Evolutionary conservation across 1,139 yeast species (phyloP).

Genomic region (Meyerozyma elateridarum): DNA sequence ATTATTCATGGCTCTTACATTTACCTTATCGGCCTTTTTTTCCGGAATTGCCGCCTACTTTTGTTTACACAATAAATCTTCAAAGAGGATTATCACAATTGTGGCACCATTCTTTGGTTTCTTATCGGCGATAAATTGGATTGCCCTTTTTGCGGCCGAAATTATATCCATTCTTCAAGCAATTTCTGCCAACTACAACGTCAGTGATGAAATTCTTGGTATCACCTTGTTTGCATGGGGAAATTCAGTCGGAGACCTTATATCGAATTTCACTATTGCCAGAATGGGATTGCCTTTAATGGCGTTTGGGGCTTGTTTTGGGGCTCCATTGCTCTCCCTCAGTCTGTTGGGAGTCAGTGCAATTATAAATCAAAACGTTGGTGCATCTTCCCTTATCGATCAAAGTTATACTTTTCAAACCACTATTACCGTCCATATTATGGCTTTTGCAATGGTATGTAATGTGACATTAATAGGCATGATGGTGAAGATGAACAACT

Average conservation of each 20-base stretch:
- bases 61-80: conserved; percentile 3
- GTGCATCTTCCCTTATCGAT: not conserved
- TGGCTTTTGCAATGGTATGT: conserved; percentile 25
- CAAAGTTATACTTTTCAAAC: conserved; percentile 11
- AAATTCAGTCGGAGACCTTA: conserved; percentile 84
- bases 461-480: conserved; percentile 51
- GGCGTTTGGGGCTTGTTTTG: conserved; percentile 94
- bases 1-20: conserved; percentile 9
- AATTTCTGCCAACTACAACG: conserved; percentile 51
- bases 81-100: conserved; percentile 22
- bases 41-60: conserved; percentile 4
- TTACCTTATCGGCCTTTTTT: not conserved
- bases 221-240: conserved; percentile 89
- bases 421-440: conserved; percentile 16
- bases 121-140: conserved; percentile 63
- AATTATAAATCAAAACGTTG: conserved; percentile 29
- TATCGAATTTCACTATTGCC: conserved; percentile 81
- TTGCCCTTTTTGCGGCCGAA: conserved; percentile 71
- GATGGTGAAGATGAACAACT: conserved; percentile 56
- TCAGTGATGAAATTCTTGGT: conserved; percentile 78
- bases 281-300: conserved; percentile 82
- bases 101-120: conserved; percentile 56
- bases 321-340: conserved; percentile 70
- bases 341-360: conserved; percentile 56
- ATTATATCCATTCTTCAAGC: conserved; percentile 66